Evolutionary conservation across 129 eudicot genomes (phyloP).

Genomic region (Flaveria robusta): DNA sequence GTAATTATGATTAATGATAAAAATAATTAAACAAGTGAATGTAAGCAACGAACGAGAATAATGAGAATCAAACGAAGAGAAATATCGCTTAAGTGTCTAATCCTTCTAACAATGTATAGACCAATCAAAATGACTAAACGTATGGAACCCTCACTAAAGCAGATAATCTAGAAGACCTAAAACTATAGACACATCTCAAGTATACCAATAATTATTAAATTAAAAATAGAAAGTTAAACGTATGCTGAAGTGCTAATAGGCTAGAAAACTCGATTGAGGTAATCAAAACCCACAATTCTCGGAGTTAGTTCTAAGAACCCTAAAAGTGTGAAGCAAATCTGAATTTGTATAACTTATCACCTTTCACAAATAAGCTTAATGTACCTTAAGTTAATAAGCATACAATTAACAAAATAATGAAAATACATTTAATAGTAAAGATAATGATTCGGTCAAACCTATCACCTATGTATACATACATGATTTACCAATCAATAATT

Average conservation of each 20-base stretch:
- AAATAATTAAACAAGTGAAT: too few species aligned
- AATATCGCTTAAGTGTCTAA: too few species aligned
- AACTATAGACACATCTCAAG: not conserved
- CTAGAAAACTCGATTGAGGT: not conserved
- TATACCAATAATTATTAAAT: not conserved
- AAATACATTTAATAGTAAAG: not conserved
- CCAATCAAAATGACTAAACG: not conserved
- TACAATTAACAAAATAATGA: not conserved
- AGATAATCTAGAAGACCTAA: not conserved
- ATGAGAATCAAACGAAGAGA: too few species aligned
- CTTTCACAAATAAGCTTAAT: not conserved
- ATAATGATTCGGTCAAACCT: not conserved
- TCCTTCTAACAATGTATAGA: not conserved
- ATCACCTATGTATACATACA: not conserved
- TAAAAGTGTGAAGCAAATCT: not conserved
- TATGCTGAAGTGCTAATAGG: not conserved
- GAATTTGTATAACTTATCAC: not conserved
- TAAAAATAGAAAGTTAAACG: not conserved
- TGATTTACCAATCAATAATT: not conserved
- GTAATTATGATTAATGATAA: too few species aligned
- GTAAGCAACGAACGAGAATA: too few species aligned
- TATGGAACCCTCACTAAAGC: not conserved
- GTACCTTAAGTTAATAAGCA: not conserved
- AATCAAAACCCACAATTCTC: not conserved
- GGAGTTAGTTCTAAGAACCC: not conserved